Conservation (phyloP, 345 rosid genomes). For the Pugionium cornutum region DNA sequence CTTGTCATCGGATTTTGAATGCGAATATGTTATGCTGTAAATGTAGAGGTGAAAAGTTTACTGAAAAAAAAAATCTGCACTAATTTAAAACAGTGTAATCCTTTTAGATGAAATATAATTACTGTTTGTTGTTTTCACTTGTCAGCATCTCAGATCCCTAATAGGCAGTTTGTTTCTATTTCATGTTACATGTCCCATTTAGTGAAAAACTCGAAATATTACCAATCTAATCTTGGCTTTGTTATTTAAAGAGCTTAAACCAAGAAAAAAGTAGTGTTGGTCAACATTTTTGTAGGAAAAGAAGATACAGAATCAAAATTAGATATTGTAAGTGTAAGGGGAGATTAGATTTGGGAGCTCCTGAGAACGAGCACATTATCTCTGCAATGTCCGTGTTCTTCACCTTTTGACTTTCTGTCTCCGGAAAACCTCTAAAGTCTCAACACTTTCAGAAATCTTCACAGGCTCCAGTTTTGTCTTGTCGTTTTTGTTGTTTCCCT, state of each 20-base stretch:
- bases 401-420: slow-evolving; percentile 42
- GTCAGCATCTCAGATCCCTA: neutral
- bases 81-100: too few relatives aligned
- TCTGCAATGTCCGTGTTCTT: slow-evolving; percentile 44
- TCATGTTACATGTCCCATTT: neutral
- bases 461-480: slow-evolving; percentile 24
- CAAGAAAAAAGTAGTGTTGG: slow-evolving; percentile 29
- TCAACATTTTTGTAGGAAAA: slow-evolving; percentile 28
- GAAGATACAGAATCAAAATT: slow-evolving; percentile 34
- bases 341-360: slow-evolving; percentile 61
- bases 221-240: neutral
- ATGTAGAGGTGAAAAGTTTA: too few relatives aligned
- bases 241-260: neutral
- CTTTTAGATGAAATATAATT: too few relatives aligned
- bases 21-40: too few relatives aligned
- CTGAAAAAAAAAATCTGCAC: too few relatives aligned
- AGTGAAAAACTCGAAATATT: neutral
- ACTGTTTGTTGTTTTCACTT: neutral
- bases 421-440: slow-evolving; percentile 29
- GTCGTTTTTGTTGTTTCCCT: neutral
- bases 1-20: too few relatives aligned
- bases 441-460: slow-evolving; percentile 5
- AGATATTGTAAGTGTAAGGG: slow-evolving; percentile 43
- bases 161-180: neutral
- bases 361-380: slow-evolving; percentile 50